Evolutionary conservation across 2,329 filamentous ascomycete species (phyloP).

Genomic region (Pseudopyricularia cyperi): DNA sequence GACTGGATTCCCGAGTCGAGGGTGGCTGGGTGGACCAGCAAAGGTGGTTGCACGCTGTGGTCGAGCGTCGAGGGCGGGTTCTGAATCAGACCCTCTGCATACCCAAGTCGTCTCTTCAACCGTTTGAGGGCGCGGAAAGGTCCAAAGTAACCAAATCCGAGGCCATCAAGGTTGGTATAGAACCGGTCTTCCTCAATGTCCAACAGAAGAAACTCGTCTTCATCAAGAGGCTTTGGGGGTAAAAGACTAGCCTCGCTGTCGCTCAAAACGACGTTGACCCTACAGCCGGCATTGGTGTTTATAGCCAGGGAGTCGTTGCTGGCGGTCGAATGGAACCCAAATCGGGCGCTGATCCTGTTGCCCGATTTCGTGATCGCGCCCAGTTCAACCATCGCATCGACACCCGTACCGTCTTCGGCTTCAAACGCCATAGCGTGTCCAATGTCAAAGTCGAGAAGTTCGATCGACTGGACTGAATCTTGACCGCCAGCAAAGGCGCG

Average conservation of each 20-base stretch:
- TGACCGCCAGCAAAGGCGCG: neutral
- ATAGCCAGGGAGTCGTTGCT: neutral
- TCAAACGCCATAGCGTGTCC: neutral
- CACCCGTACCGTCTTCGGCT: neutral
- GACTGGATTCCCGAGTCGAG: conserved; percentile 23
- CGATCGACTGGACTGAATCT: neutral
- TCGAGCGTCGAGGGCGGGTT: neutral
- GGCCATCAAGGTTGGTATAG: neutral
- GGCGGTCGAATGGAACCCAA: neutral
- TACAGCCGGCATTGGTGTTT: neutral
- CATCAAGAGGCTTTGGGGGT: neutral
- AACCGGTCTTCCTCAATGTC: neutral
- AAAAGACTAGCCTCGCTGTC: neutral
- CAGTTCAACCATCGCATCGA: neutral
- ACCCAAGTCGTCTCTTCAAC: neutral
- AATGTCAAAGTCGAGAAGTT: neutral
- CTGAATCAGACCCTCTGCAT: neutral
- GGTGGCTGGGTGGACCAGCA: conserved; percentile 19
- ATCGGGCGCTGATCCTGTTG: neutral
- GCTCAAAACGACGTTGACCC: neutral
- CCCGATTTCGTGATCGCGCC: neutral
- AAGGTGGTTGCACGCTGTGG: neutral
- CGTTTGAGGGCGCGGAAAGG: neutral
- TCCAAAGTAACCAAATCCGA: neutral
- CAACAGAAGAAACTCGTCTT: neutral